Base-by-base conservation (phyloP, 2,329 filamentous ascomycete genomes). In the Cercospora citrullina region DNA sequence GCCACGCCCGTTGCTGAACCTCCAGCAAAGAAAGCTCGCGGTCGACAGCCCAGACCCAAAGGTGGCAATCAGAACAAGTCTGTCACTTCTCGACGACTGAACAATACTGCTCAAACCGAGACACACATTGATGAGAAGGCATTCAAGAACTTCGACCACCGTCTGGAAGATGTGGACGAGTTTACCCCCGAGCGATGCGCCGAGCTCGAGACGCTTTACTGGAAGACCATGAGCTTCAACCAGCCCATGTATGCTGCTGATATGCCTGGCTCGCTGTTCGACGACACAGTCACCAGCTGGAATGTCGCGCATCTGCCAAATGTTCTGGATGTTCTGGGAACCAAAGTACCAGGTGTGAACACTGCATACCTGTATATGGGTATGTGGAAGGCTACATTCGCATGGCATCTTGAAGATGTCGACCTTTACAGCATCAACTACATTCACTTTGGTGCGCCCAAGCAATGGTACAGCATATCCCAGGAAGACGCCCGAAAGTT, bases 361-460 rank as follows among this genome's bases (percentile, higher is more conserved):
- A 99, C 94, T 1, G 94, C 95, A 1, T 99, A 99, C 77, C 87
- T 99, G 1, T 99, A 99, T 77, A 85, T 99, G 68, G 95, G 95
- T 53, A 99, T 99, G 95, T 99, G 95, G 95, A 98, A 98, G 80
- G 94, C 95, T 12, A 98, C 95, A 0, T 99, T 99, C 79, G 95
- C 95, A 8, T 99, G 95, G 95, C 95, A 99, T 86, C 83, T 99
- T 63, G 95, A 99, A 79, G 95, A 99, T 78, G 94, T 99, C 51
- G 95, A 99, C 82, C 87, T 99, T 4, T 99, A 99, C 87, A 98
- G 94, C 79, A 99, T 99, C 85, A 99, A 99, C 82, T 99, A 97
- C 79, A 93, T 99, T 68, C 95, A 99, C 77, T 99, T 99, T 79
- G 95, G 95, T 64, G 95, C 95, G 1, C 95, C 95, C 0, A 99